These are phyloP conservation scores for Phlyctochytrium planicorne DNA, from an alignment of 192 early-diverging fungal genomes.

Conservation along the genomic window DNA sequence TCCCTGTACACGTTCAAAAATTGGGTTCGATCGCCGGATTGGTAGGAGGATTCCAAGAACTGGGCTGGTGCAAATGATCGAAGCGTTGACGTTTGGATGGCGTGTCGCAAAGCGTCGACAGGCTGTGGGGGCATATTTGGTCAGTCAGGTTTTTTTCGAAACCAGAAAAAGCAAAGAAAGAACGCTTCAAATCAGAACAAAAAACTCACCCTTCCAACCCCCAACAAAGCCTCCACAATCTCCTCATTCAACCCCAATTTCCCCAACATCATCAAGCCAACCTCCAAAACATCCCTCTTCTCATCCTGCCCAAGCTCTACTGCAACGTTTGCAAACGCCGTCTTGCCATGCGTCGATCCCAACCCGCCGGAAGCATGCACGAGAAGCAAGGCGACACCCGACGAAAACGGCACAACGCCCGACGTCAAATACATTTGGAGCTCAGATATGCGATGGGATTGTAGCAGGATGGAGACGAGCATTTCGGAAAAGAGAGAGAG, in stretches of 20 bases:
- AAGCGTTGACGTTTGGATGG: slow-evolving; percentile 12
- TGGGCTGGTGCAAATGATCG: slow-evolving; percentile 5
- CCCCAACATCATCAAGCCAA: slow-evolving; percentile 37
- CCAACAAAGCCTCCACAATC: slow-evolving; percentile 28
- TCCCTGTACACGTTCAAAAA: slow-evolving; percentile 46
- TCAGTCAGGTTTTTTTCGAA: background rate
- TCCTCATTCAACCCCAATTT: slow-evolving; percentile 22
- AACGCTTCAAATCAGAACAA: background rate
- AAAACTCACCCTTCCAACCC: slow-evolving; percentile 19
- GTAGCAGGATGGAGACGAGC: slow-evolving; percentile 22
- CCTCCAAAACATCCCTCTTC: no score
- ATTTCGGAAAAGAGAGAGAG: slow-evolving; percentile 27
- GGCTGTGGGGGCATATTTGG: slow-evolving; percentile 16
- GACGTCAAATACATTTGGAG: slow-evolving; percentile 28
- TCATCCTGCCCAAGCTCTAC: no score
- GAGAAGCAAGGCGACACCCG: slow-evolving; percentile 25
- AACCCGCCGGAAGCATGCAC: slow-evolving; percentile 15
- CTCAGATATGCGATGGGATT: slow-evolving; percentile 13
- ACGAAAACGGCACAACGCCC: slow-evolving; percentile 32
- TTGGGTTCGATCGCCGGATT: slow-evolving; percentile 35
- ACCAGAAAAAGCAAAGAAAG: background rate
- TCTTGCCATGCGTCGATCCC: no score
- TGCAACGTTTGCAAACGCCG: no score
- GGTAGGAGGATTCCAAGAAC: slow-evolving; percentile 40
- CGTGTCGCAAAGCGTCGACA: slow-evolving; percentile 40